Base-by-base conservation (phyloP, 176 grass and related monocot species). In the Panicum miliaceum region DNA sequence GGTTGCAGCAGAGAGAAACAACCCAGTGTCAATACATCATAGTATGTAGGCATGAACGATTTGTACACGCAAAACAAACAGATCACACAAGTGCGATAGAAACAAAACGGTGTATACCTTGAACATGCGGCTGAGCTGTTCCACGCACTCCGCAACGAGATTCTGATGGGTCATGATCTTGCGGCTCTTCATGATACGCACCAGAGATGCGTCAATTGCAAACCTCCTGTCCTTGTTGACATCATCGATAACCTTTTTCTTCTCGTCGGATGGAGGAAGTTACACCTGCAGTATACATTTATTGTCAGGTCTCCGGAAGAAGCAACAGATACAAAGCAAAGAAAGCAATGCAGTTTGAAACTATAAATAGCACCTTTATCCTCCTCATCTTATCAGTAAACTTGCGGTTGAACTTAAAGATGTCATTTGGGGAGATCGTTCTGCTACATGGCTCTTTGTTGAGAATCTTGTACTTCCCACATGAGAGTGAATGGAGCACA, bases 131-230 rank as follows among this genome's bases (percentile, higher is more conserved):
- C 84, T 81, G 66, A 97, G 95, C 52, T 97, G 95, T 54, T 97
- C 88, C 69, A 97, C 95, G 47, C 92, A 97, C 65, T 97, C 92
- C 64, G 89, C 81, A 45, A 94, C 88, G 40, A 97, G 86, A 35
- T 94, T 89, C 61, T 94, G 95, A 87, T 95, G 92, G 61, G 68
- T 76, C 73, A 95, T 78, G 29, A 95, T 85, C 85, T 98, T 98
- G 12, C 95, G 88, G 38, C 95, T 98, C 86, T 98, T 98, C 95
- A 95, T 98, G 84, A 98, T 93, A 22, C 95, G 92, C 52, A 98
- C 95, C 65, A 98, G 84, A 8, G 92, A 86, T 64, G 95, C 95
- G 65, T 98, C 95, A 41, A 98, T 95, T 8, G 90, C 92, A 38
- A 91, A 98, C 58, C 92, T 89, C 32, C 95, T 82, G 48, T 93